A percentile compares a stretch with the other conserved stretches of the same genome.
Conservation (phyloP, 1,284 basidiomycete species). For the Pseudozyma pruni region DNA sequence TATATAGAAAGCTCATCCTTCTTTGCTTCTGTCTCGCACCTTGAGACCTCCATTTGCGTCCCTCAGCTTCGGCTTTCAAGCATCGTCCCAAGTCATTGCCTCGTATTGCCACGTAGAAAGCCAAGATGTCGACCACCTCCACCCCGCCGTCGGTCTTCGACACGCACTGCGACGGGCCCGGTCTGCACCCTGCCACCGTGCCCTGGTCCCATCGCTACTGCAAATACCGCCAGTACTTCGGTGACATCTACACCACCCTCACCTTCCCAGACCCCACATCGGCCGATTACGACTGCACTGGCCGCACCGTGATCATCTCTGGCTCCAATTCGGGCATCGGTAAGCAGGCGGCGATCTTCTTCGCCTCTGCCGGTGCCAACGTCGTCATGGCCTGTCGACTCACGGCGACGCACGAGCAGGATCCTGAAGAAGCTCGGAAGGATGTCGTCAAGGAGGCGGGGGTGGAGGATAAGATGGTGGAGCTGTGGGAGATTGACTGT, state of each 20-base stretch:
- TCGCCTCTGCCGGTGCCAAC: constrained; percentile 45
- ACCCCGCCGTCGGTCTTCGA: constrained; percentile 47
- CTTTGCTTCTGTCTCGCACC: too few relatives aligned
- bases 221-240: constrained; percentile 26
- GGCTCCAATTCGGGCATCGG: constrained; percentile 59
- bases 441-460: constrained; percentile 26
- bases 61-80: too few relatives aligned
- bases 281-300: constrained; percentile 36
- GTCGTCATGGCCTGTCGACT: constrained; percentile 59
- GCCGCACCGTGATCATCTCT: constrained; percentile 55
- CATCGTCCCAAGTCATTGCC: too few relatives aligned
- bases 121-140: not conserved
- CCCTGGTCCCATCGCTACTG: constrained; percentile 41
- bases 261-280: constrained; percentile 18
- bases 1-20: too few relatives aligned
- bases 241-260: constrained; percentile 11
- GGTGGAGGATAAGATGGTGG: constrained; percentile 28
- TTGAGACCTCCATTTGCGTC: too few relatives aligned
- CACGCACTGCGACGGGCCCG: constrained; percentile 56
- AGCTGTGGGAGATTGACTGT: constrained; percentile 60
- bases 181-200: constrained; percentile 40
- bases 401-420: constrained; percentile 53
- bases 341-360: constrained; percentile 48
- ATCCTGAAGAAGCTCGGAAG: constrained; percentile 46
- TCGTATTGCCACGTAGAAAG: too few relatives aligned